Base-by-base conservation (phyloP, 129 eudicot genomes). In the Mikania micrantha region DNA sequence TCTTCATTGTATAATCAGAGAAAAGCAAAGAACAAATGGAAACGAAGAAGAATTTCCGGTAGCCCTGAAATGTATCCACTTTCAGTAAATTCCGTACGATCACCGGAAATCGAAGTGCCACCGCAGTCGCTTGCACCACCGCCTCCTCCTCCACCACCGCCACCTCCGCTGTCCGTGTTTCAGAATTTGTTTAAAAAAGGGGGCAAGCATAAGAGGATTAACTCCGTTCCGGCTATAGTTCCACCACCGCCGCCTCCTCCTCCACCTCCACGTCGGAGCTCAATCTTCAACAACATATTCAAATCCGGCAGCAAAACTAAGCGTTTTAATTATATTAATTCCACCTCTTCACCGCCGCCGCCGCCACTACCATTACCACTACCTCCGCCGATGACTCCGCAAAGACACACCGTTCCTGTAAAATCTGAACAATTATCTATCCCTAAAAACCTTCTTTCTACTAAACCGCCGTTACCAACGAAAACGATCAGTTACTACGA, bases 281-380 rank as follows among this genome's bases (percentile, higher is more conserved):
- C 91, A 16, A 85, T 88, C 15, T 82, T 85, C 79, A 77, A 80
- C 42, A 88, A 82, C 64, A 17, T 85, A n/a, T 88, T 88, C 86
- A 88, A 84, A 84, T 73, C 79, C 64, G 73, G 78, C 28, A 58
- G 25, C 71, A 84, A 82, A 72, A 81, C 80, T 48, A 82, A 76
- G 35, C 76, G 83, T 9, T 77, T 38, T 76, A 81, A 64, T 49
- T 40, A 67, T 16, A 13, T 61, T 3, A 41, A 66, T 16, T 35
- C 80, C 21, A 50, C 71, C 7, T 71, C 86, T 0, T 75, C 84
- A 1, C 75, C 84, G 10, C 86, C 84, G 0, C 81, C 83, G 3
- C 69, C 72, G 2, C 83, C 67, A 17, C n/a, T n/a, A 0, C 77
- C 84, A 0, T 74, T 83, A 3, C 75, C 70, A 7, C 75, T 83